Evolutionary conservation across 2,329 filamentous ascomycete genomes (phyloP).

Genomic region (Mycosphaerelloides madeirae): DNA sequence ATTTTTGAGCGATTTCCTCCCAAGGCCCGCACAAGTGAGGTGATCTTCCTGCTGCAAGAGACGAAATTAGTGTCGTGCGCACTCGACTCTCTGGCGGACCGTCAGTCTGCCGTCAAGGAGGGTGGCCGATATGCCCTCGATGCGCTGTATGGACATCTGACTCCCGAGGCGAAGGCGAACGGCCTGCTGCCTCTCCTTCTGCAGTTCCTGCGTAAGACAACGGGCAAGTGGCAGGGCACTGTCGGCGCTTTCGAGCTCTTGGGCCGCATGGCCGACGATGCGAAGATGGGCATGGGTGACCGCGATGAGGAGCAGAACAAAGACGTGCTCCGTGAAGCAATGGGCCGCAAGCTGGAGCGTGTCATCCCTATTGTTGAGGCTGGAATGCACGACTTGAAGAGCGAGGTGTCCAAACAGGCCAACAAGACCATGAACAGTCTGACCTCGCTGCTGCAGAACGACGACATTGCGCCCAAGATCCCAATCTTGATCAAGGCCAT

Average conservation of each 20-base stretch:
- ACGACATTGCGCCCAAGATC: conserved; percentile 89
- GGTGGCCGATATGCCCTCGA: conserved; percentile 92
- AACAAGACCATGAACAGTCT: conserved; percentile 86
- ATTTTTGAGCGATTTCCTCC: conserved; percentile 85
- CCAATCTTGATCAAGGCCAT: conserved; percentile 90
- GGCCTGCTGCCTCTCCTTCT: conserved; percentile 74
- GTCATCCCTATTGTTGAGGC: conserved; percentile 87
- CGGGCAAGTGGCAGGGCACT: conserved; percentile 95
- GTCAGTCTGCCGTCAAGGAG: conserved; percentile 81
- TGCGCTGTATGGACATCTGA: conserved; percentile 73
- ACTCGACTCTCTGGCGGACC: conserved; percentile 83
- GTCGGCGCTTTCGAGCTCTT: conserved; percentile 80
- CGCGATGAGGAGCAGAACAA: conserved; percentile 82
- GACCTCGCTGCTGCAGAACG: conserved; percentile 86
- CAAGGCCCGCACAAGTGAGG: conserved; percentile 72
- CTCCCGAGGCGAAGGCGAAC: conserved; percentile 74
- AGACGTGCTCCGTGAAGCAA: conserved; percentile 81
- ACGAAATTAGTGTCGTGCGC: conserved; percentile 66
- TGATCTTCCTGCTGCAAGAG: conserved; percentile 76
- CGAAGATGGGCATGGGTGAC: conserved; percentile 76
- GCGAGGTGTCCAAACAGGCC: conserved; percentile 81
- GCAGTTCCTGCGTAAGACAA: conserved; percentile 72
- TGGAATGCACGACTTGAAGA: conserved; percentile 95
- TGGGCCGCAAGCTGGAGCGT: conserved; percentile 80
- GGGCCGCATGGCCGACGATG: conserved; percentile 92